A percentile compares a stretch with the other conserved stretches of the same genome.
These are phyloP conservation scores for Trichothecium roseum DNA, from an alignment of 2,329 filamentous ascomycete species.

Conservation along the genomic window DNA sequence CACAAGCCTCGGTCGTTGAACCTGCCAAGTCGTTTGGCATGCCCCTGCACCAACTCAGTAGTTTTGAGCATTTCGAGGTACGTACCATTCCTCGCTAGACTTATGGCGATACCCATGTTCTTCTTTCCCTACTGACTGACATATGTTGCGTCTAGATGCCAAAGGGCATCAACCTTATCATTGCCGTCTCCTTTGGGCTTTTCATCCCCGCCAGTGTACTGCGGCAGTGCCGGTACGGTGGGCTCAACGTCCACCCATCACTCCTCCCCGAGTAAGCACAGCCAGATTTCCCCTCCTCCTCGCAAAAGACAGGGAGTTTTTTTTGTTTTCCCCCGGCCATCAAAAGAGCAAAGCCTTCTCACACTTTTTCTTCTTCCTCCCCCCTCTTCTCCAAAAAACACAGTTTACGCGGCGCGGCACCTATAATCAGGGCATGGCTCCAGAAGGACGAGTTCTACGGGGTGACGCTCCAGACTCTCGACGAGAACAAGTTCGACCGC, in stretches of 20 bases:
- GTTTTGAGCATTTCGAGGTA: constrained; percentile 74
- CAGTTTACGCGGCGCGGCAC: constrained; percentile 75
- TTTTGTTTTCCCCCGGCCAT: neutral
- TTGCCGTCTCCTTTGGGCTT: constrained; percentile 91
- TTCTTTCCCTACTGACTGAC: no score
- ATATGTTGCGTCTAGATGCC: constrained; percentile 41
- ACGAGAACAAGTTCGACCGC: constrained; percentile 66
- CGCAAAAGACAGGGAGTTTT: constrained; percentile 5
- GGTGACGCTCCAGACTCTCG: constrained; percentile 78
- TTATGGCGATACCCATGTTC: no score
- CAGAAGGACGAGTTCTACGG: constrained; percentile 52
- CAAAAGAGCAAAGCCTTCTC: neutral
- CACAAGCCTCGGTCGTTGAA: constrained; percentile 41
- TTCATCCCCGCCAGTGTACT: constrained; percentile 75
- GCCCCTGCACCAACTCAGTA: constrained; percentile 63
- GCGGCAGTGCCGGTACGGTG: constrained; percentile 62
- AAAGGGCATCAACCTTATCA: constrained; percentile 58
- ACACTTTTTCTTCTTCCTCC: no score
- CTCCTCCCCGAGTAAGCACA: constrained; percentile 64
- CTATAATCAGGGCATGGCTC: constrained; percentile 76
- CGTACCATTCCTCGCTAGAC: no score
- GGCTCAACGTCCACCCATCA: constrained; percentile 89
- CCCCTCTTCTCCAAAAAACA: no score
- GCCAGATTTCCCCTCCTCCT: neutral
- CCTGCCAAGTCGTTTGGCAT: constrained; percentile 53